phyloP scores from a whole-genome alignment of 192 early-diverging fungal species.

The Gonapodya sp. region DNA sequence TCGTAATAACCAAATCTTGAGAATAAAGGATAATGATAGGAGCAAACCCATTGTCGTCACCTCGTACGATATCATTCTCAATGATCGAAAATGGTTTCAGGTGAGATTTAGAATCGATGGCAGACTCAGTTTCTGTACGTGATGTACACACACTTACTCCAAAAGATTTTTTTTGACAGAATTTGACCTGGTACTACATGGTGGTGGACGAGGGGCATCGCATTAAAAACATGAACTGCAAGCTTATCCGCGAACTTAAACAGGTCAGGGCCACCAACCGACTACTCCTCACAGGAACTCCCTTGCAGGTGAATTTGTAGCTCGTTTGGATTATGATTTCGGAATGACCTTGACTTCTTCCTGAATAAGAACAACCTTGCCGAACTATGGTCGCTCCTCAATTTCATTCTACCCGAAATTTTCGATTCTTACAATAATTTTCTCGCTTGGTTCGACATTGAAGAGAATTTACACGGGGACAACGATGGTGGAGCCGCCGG shows the following conservation, averaged over 20 bases:
- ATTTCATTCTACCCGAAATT: constrained; percentile 92
- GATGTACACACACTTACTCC: constrained; percentile 10
- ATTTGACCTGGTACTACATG: constrained; percentile 73
- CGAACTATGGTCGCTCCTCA: constrained; percentile 91
- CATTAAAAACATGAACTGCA: constrained; percentile 93
- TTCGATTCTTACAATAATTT: constrained; percentile 72
- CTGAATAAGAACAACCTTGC: constrained; percentile 66
- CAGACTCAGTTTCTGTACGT: constrained; percentile 9
- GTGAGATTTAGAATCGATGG: neutral
- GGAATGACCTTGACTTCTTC: neutral
- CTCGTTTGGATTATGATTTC: neutral
- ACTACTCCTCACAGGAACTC: constrained; percentile 85
- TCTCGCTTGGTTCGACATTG: constrained; percentile 73
- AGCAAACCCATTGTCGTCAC: constrained; percentile 73
- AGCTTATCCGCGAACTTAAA: constrained; percentile 78
- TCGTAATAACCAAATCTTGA: constrained; percentile 31
- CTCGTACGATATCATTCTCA: constrained; percentile 82
- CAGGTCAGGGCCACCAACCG: constrained; percentile 74
- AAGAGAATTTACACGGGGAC: constrained; percentile 13
- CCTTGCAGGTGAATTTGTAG: constrained; percentile 54
- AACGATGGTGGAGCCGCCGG: constrained; percentile 54
- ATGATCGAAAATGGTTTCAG: constrained; percentile 65
- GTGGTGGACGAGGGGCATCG: constrained; percentile 95
- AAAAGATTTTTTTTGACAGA: constrained; percentile 14
- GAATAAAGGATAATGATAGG: constrained; percentile 41